Evolutionary conservation across 139 green algal species (phyloP).

Genomic region (Eudorina sp.): DNA sequence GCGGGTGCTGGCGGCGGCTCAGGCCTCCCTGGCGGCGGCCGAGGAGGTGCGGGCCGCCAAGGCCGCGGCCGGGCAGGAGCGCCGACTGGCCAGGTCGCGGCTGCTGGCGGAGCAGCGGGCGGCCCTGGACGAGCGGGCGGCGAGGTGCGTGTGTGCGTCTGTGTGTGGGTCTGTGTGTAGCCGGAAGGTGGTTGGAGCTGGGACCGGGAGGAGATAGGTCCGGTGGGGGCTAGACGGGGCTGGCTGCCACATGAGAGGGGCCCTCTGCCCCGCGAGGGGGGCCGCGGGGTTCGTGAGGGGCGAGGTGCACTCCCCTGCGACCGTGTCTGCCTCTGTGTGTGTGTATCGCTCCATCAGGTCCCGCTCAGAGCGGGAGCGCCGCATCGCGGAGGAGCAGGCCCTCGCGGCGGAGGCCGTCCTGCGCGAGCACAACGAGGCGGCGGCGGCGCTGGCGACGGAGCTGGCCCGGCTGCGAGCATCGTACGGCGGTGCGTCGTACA

Average conservation of each 20-base stretch:
- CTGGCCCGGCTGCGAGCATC: constrained; percentile 5
- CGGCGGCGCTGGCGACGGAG: constrained; percentile 42
- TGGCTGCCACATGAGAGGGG: too few relatives aligned
- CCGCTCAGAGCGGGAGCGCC: constrained; percentile 16
- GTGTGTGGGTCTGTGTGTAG: background rate
- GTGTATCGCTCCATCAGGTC: background rate
- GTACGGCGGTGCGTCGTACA: constrained; percentile 24
- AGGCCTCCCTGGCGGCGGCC: background rate
- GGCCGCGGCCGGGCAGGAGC: constrained; percentile 15
- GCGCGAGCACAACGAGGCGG: constrained; percentile 46
- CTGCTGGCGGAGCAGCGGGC: constrained; percentile 31
- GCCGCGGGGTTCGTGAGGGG: too few relatives aligned
- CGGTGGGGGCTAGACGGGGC: background rate
- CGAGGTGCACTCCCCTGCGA: too few relatives aligned
- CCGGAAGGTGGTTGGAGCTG: background rate
- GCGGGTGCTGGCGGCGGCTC: background rate
- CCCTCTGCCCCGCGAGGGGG: too few relatives aligned
- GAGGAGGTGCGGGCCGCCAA: constrained; percentile 20
- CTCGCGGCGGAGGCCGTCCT: constrained; percentile 16
- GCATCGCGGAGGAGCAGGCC: constrained; percentile 37
- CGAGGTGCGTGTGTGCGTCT: background rate
- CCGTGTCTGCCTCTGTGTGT: background rate
- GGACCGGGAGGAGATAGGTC: background rate
- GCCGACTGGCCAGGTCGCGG: constrained; percentile 13
- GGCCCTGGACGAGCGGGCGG: constrained; percentile 1